Base-by-base conservation (phyloP, 2,329 filamentous ascomycete genomes). In the Fusarium tjaetaba region DNA sequence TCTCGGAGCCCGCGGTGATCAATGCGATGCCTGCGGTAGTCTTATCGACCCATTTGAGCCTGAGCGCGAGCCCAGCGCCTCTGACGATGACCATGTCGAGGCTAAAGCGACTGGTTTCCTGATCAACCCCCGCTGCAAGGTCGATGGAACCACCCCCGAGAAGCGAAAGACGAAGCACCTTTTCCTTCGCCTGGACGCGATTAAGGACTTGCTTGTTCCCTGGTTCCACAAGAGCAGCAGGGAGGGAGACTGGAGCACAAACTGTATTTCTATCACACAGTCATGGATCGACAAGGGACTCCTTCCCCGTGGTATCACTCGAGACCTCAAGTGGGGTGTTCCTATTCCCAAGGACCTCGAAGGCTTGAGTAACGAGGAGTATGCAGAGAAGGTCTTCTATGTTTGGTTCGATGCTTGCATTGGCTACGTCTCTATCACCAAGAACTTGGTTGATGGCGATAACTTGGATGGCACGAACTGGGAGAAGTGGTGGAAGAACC, bases 381-480 rank as follows among this genome's bases (percentile, higher is more conserved):
- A 89, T 74, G 84, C 85, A 49, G 84, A 86, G 73, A 90, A 90
- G 86, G 96, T 97, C 70, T 91, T 98, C 74, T 98, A 98, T 79
- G 95, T 97, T 68, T 94, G 92, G 94, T 94, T 98, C 80, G 94
- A 97, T 81, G 94, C 94, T 61, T 96, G 94, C 82, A 96, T 97
- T 79, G 95, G 95, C 26, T 98, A 98, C 81, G 92, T 95, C n/a
- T 97, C 94, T 4, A 98, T 98, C 76, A 97, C 95, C 4, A 94
- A 94, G 73, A 95, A 91, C 77, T 97, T 97, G 82, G 97, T 95
- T 10, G 86, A 89, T 61, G 80, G 82, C 20, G 81, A 82, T 60
- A 80, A 87, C 68, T 71, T 81, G 20, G 77, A 79, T 7, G 84
- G 85, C 46, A 88, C 91, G 49, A 88, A 97, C 71, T 98, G 95